Evolutionary conservation across 441 rosid species (phyloP).

Genomic region (Adansonia madagascariensis): DNA sequence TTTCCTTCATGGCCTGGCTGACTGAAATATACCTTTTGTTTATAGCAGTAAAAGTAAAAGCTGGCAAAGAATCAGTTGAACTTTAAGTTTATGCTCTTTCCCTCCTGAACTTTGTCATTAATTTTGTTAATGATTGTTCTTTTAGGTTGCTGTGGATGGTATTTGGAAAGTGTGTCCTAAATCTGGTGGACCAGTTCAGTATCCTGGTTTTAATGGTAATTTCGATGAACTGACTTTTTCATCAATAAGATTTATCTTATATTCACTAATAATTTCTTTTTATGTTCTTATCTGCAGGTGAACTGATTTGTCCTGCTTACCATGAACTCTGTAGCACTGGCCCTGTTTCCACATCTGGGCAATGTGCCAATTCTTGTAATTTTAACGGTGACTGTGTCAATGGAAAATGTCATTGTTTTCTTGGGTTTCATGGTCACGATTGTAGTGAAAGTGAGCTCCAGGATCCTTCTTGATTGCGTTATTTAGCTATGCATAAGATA

Average conservation of each 20-base stretch:
- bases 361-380: conserved; percentile 79
- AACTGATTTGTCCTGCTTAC: conserved; percentile 85
- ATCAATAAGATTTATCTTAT: conserved; percentile 19
- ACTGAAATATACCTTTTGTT: neutral
- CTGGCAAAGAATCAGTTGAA: conserved; percentile 1
- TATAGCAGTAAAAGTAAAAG: conserved; percentile 5
- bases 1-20: conserved; percentile 16
- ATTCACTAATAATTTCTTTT: conserved; percentile 23
- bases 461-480: conserved; percentile 12
- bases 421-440: conserved; percentile 91
- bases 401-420: conserved; percentile 84
- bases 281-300: conserved; percentile 58
- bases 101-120: neutral
- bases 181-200: conserved; percentile 88
- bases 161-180: conserved; percentile 89
- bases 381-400: conserved; percentile 91
- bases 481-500: neutral
- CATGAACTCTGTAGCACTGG: conserved; percentile 77
- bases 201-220: conserved; percentile 90
- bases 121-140: conserved; percentile 21
- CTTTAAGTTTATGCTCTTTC: neutral
- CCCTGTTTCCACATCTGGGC: conserved; percentile 62
- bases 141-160: conserved; percentile 97
- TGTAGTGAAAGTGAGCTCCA: conserved; percentile 76
- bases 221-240: conserved; percentile 18